Base-by-base conservation (phyloP, 148 eudicot species). In the Diospyros kaki region DNA sequence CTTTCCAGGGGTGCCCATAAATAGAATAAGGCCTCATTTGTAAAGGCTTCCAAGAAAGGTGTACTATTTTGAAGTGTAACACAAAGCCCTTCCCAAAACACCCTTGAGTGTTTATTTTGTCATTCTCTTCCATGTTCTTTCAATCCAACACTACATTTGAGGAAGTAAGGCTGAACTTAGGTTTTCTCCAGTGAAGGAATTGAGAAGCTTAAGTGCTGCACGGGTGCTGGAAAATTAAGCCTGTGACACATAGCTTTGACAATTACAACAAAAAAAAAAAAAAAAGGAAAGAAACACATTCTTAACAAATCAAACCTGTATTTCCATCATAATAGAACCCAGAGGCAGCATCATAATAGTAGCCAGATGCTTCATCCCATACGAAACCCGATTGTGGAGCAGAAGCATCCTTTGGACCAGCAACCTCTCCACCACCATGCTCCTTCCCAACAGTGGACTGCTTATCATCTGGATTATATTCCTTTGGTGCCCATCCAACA, bases 351-450 rank as follows among this genome's bases (percentile, higher is more conserved):
- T 95, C 98, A 78, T 90, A 95, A 78, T 95, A 95, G 75, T 95
- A 92, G 74, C 98, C 98, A 70, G 98, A 95, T 46, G 96, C 90
- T 82, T 92, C 98, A 85, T 95, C 97, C 98, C 98, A 95, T 71
- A 95, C 96, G 76, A 95, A 95, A 17, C 98, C 98, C 78, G 97
- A 88, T 78, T 90, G 96, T 6, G 97, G 96, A 78, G 91, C 97
- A 48, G 89, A 87, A 68, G 88, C 74, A 76, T 84, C 87, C 59
- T 78, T 89, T 50, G 78, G 87, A 74, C 78, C 83, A 42, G 85
- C 75, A 73, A 77, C 84, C 73, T 67, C 87, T 54, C 77, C 77
- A 41, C 88, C 72, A 39, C 77, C 76, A 75, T 85, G 93, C 74
- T 88, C 87, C 64, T 86, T 92, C 78, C 76, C 85, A 68, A 75